Conservation (phyloP, 176 grass and related monocot species). For the Carex cristatella region DNA sequence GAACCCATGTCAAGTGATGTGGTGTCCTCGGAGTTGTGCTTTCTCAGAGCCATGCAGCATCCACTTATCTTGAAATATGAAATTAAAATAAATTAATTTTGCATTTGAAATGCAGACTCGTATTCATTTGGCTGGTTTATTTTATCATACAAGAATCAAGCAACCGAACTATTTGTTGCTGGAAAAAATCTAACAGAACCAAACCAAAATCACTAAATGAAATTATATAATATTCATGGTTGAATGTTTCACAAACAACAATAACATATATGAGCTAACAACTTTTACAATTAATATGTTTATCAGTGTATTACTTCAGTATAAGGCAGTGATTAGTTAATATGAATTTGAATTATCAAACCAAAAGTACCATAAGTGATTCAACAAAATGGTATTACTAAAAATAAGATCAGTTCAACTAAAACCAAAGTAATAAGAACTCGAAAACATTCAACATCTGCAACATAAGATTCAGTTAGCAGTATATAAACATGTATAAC, state of each 20-base stretch:
- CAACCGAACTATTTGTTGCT: not conserved
- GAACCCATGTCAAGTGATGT: slow-evolving; percentile 39
- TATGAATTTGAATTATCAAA: not conserved
- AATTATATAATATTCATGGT: not conserved
- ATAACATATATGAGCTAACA: not conserved
- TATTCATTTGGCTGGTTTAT: not conserved
- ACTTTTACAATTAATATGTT: not conserved
- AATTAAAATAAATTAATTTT: not conserved
- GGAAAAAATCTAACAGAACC: not conserved
- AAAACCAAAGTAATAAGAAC: not conserved
- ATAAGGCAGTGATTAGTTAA: not conserved
- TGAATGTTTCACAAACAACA: not conserved
- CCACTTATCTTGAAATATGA: slow-evolving; percentile 3
- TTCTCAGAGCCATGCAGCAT: slow-evolving; percentile 58
- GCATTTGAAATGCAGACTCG: not conserved
- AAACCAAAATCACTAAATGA: not conserved
- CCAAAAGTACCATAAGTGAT: not conserved
- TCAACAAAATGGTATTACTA: not conserved
- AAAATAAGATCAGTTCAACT: not conserved
- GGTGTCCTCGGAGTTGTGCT: slow-evolving; percentile 52
- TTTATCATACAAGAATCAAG: not conserved
- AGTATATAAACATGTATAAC: not conserved
- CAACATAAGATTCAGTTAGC: not conserved
- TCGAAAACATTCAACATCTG: not conserved
- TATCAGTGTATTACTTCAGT: not conserved